Conservation (phyloP, 768 basidiomycete genomes). For the Mycena maculata region DNA sequence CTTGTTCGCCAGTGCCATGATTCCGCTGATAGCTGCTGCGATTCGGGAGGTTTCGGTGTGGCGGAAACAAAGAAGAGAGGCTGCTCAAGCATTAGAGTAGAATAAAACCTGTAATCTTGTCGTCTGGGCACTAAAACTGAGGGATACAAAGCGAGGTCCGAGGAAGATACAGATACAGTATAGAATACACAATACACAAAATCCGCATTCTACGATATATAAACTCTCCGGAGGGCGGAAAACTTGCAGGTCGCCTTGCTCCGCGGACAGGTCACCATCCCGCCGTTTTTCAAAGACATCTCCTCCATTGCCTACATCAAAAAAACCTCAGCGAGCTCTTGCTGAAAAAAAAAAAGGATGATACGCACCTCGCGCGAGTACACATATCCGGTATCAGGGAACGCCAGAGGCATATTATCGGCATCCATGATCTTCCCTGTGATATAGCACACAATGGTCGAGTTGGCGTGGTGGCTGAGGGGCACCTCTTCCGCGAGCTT, state of each 20-base stretch:
- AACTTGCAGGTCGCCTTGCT: slow-evolving; percentile 75
- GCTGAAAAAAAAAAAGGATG: not conserved
- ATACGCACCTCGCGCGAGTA: slow-evolving; percentile 89
- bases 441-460: slow-evolving; percentile 92
- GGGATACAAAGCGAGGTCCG: not conserved
- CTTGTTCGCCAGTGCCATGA: slow-evolving; percentile 89
- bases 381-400: slow-evolving; percentile 85
- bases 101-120: not conserved
- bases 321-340: slow-evolving; percentile 26
- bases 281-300: slow-evolving; percentile 85
- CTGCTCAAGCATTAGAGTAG: slow-evolving; percentile 5
- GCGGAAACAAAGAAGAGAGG: slow-evolving; percentile 50
- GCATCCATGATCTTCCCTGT: slow-evolving; percentile 96
- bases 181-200: slow-evolving; percentile 15
- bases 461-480: slow-evolving; percentile 93
- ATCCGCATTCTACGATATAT: slow-evolving; percentile 73
- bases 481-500: slow-evolving; percentile 88
- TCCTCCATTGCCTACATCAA: slow-evolving; percentile 80
- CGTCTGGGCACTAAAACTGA: no score
- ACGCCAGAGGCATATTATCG: slow-evolving; percentile 91
- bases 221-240: slow-evolving; percentile 83
- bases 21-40: slow-evolving; percentile 82
- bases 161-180: not conserved
- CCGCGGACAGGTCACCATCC: slow-evolving; percentile 86
- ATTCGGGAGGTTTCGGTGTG: slow-evolving; percentile 79